phyloP scores from a whole-genome alignment of 306 rosid genomes.

The Ormosia emarginata region DNA sequence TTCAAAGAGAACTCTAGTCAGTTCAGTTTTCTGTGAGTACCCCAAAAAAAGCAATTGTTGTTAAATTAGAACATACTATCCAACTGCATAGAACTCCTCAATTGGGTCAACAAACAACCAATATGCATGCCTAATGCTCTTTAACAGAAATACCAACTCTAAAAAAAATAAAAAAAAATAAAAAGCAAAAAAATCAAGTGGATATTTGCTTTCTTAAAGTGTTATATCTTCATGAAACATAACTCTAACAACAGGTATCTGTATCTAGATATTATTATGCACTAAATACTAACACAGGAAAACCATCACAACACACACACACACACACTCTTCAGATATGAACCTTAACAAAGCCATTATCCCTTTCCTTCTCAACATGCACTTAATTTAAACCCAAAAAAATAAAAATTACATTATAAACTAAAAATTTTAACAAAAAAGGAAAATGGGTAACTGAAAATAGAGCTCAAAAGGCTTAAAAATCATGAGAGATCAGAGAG shows the following conservation, averaged over 20 bases:
- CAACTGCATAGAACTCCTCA: constrained; percentile 10
- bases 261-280: background rate
- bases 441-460: background rate
- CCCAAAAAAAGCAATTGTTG: background rate
- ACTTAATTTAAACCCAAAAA: background rate
- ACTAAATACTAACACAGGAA: background rate
- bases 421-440: background rate
- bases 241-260: background rate
- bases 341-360: background rate
- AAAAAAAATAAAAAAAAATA: background rate
- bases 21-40: background rate
- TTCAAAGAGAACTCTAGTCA: constrained; percentile 11
- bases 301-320: background rate
- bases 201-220: background rate
- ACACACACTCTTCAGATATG: background rate
- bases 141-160: background rate
- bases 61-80: background rate
- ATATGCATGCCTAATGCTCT: background rate
- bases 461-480: background rate
- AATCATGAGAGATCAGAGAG: background rate
- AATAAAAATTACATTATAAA: background rate
- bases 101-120: constrained; percentile 1
- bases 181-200: background rate
- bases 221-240: background rate
- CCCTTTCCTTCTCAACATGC: background rate